Percentiles rank a stretch among this genome's conserved stretches.
Evolutionary conservation across 1,139 yeast genomes (phyloP).

Genomic region (Yamadazyma pseudoaaseri): DNA sequence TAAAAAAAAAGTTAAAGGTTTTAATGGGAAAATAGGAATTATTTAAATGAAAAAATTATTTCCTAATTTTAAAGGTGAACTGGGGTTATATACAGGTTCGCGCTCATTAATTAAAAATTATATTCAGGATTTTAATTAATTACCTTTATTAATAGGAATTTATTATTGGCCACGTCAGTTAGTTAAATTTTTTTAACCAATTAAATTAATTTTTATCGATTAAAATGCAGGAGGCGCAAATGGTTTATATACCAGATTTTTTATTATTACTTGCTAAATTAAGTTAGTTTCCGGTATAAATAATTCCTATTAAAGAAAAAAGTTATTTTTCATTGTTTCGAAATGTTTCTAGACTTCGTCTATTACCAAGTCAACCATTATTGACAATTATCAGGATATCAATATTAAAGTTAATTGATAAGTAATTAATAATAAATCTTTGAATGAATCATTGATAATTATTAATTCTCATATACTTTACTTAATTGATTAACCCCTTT

Average conservation of each 20-base stretch:
- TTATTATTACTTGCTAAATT: no score
- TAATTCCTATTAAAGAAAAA: no score
- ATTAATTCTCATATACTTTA: background rate
- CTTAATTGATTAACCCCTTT: background rate
- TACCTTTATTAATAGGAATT: background rate
- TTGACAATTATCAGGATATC: no score
- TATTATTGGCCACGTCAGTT: background rate
- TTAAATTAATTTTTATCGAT: no score
- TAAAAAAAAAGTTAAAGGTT: background rate
- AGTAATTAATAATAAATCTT: no score
- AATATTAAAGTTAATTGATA: no score
- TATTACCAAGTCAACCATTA: conserved; percentile 3
- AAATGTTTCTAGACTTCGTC: background rate
- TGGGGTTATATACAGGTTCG: background rate
- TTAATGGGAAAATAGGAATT: conserved; percentile 3
- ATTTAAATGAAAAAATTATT: conserved; percentile 3
- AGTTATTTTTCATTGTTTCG: background rate
- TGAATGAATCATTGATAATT: no score
- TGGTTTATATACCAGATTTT: no score
- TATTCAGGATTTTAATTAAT: background rate
- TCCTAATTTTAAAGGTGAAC: conserved; percentile 1
- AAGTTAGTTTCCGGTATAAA: no score
- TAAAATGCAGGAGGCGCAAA: no score
- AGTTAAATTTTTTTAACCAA: no score
- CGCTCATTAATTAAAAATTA: background rate